Conservation (phyloP, 345 rosid genomes). For the Eutrema japonicum region DNA sequence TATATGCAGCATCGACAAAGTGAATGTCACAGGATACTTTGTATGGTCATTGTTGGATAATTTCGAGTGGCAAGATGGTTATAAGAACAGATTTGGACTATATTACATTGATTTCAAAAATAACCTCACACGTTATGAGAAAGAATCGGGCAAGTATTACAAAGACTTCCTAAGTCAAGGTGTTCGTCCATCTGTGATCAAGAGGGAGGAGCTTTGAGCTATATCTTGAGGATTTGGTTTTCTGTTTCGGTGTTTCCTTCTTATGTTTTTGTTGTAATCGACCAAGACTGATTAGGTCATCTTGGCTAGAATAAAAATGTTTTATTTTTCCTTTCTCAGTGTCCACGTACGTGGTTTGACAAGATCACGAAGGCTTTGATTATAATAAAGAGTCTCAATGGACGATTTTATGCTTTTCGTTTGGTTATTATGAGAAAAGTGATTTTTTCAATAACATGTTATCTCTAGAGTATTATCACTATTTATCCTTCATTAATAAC, state of each 20-base stretch:
- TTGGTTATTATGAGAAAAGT: too few relatives aligned
- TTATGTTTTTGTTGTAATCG: background rate
- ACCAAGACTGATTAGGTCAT: background rate
- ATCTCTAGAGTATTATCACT: too few relatives aligned
- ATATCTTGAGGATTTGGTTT: background rate
- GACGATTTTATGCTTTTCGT: too few relatives aligned
- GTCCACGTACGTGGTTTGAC: too few relatives aligned
- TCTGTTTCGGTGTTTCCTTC: background rate
- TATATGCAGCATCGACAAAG: constrained; percentile 9
- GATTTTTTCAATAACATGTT: too few relatives aligned
- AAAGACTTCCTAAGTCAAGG: constrained; percentile 17
- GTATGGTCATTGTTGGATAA: constrained; percentile 37
- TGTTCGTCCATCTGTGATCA: constrained; percentile 19
- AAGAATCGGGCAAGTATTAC: constrained; percentile 22
- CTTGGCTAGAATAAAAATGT: background rate
- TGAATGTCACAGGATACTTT: constrained; percentile 32
- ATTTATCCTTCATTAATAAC: too few relatives aligned
- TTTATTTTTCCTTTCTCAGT: background rate
- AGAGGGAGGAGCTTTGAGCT: constrained; percentile 6
- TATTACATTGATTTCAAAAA: constrained; percentile 10
- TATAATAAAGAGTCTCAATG: too few relatives aligned
- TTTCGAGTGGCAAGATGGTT: constrained; percentile 36
- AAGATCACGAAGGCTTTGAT: too few relatives aligned
- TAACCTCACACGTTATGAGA: constrained; percentile 21
- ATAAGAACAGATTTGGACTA: constrained; percentile 27